Conservation (phyloP, 306 rosid genomes). For the Gillenia trifoliata region DNA sequence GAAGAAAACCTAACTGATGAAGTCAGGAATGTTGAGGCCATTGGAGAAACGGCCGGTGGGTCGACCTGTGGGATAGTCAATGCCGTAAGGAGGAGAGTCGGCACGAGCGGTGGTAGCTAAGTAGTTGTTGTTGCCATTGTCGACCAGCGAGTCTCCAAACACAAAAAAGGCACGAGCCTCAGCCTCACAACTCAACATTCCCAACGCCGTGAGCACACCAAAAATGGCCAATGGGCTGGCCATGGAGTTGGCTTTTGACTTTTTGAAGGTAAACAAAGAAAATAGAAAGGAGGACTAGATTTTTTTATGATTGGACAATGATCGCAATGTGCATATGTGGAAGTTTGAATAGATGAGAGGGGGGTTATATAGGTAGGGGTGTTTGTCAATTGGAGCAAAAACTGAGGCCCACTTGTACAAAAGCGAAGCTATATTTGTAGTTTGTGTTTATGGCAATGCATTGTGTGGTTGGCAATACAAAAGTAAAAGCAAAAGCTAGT, state of each 20-base stretch:
- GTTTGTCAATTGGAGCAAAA: background rate
- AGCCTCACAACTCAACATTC: background rate
- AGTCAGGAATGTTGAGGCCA: constrained; percentile 83
- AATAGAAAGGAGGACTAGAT: background rate
- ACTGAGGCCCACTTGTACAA: background rate
- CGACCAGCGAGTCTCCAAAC: constrained; percentile 91
- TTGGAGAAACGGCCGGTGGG: constrained; percentile 95
- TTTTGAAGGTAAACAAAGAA: background rate
- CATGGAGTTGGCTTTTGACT: constrained; percentile 12
- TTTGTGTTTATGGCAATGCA: background rate
- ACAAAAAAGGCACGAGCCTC: constrained; percentile 68
- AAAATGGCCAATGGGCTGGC: constrained; percentile 12
- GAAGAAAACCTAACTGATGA: constrained; percentile 40
- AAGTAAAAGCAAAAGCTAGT: too few relatives aligned
- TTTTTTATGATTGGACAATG: background rate
- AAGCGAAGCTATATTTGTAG: background rate
- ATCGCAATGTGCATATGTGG: background rate
- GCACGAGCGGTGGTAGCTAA: constrained; percentile 84
- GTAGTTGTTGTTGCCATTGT: constrained; percentile 82
- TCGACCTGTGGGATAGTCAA: constrained; percentile 61
- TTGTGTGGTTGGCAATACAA: background rate
- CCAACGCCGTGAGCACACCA: constrained; percentile 16
- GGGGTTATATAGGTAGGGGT: background rate
- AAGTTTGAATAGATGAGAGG: background rate
- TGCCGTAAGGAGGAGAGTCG: constrained; percentile 73